Base-by-base conservation (phyloP, 257 asterid genomes). In the Linaria vulgaris region DNA sequence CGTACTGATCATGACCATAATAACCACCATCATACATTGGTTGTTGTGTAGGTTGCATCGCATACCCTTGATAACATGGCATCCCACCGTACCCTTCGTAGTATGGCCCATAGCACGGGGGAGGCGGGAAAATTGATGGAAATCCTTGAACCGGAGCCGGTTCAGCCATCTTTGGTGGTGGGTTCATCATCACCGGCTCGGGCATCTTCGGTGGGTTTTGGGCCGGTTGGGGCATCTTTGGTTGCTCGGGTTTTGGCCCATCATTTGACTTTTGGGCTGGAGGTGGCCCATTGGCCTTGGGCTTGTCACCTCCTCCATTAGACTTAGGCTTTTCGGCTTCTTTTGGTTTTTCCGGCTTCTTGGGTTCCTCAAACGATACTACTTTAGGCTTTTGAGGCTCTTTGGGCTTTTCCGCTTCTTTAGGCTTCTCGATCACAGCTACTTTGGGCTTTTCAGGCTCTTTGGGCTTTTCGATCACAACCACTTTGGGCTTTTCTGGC, bases 41-140 rank as follows among this genome's bases (percentile, higher is more conserved):
- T 21, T 78, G 88, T 0, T 79, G 84, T 0, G 80, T 76, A 4
- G 51, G 23, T 0, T 86, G 85, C 19, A 63, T 54, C 6, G 85
- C 85, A 21, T 80, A 79, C 54, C 82, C 79, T 10, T 74, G 59
- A 63, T 71, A 74, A 64, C 83, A 84, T 12, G 95, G 95, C 37
- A 84, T 87, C 4, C 83, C 73, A 0, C 56, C 55, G 20, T 74
- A 52, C 0, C 75, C 79, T 19, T 78, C 81, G 12, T 74, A 77
- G 52, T 77, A 76, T 22, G 79, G 85, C 59, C 70, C 81, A 9
- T 59, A 57, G 23, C 74, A 79, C 0, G 57, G 46, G 27, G 63
- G 76, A 1, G 27, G 10, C 8, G 85, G 83, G 16, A 27, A 72
- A 17, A 67, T 70, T 64, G 76, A 68, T 1, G 82, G 85, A 52